Conservation (phyloP, 164 flowering plant genomes). For the Stephania cephalantha region DNA sequence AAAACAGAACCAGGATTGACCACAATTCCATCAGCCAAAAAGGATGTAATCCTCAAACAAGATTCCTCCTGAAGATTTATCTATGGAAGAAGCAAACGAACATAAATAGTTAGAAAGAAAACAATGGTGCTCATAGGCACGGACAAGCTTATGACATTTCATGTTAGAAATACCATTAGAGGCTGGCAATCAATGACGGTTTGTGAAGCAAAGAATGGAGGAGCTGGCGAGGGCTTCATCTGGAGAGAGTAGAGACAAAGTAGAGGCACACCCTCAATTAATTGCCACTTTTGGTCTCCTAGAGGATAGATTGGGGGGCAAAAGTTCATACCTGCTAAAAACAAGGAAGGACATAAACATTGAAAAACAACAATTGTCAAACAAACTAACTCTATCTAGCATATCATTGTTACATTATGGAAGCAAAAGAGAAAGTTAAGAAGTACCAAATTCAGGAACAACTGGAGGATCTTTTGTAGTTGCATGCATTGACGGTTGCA, state of each 20-base stretch:
- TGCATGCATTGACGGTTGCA: conserved; percentile 81
- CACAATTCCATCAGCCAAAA: conserved; percentile 87
- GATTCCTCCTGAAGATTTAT: conserved; percentile 93
- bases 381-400: not conserved
- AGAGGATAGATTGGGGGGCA: conserved; percentile 91
- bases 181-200: conserved; percentile 83
- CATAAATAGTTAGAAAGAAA: not conserved
- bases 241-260: conserved; percentile 70
- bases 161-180: conserved; percentile 50
- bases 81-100: conserved; percentile 31
- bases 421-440: not conserved
- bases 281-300: conserved; percentile 51
- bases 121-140: not conserved
- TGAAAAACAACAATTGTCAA: not conserved
- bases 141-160: not conserved
- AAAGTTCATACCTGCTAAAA: conserved; percentile 50
- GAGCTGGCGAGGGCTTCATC: conserved; percentile 72
- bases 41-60: conserved; percentile 82
- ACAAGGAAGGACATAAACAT: not conserved
- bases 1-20: conserved; percentile 68
- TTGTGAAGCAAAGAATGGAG: conserved; percentile 77
- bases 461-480: conserved; percentile 27
- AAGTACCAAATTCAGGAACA: conserved; percentile 75
- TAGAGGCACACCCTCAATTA: conserved; percentile 48
- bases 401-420: not conserved